phyloP scores from a whole-genome alignment of 2,329 filamentous ascomycete genomes.

The Fusarium paranaense region DNA sequence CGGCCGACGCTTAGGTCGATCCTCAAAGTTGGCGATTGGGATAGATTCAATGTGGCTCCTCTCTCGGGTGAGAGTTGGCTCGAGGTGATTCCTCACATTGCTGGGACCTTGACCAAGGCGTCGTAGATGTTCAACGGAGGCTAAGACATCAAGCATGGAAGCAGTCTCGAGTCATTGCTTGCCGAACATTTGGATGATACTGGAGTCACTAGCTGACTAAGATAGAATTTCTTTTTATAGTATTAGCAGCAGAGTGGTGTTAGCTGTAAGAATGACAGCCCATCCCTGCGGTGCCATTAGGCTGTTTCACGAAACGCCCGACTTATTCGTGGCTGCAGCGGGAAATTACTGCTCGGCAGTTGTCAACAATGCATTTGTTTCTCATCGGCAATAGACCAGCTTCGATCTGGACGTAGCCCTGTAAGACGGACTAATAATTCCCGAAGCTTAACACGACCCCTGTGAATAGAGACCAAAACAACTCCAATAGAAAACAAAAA shows the following conservation, averaged over 20 bases:
- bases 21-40: not conserved
- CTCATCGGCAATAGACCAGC: not conserved
- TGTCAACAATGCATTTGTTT: not conserved
- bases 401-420: not conserved
- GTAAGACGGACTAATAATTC: conserved; percentile 3
- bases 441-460: not conserved
- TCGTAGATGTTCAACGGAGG: not conserved
- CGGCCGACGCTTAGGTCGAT: not conserved
- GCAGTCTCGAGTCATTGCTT: not conserved
- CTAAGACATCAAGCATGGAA: too few species aligned
- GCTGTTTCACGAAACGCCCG: not conserved
- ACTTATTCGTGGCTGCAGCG: not conserved
- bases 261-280: not conserved
- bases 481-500: not conserved
- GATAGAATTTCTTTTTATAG: not conserved
- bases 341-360: not conserved
- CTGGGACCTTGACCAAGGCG: not conserved
- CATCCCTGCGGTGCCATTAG: not conserved
- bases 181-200: not conserved
- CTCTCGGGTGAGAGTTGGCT: not conserved
- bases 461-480: not conserved
- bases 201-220: not conserved
- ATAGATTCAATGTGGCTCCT: not conserved
- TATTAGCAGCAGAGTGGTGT: too few species aligned
- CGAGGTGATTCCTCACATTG: not conserved